Base-by-base conservation (phyloP, 2,329 filamentous ascomycete species). In the Cercospora berteroae region DNA sequence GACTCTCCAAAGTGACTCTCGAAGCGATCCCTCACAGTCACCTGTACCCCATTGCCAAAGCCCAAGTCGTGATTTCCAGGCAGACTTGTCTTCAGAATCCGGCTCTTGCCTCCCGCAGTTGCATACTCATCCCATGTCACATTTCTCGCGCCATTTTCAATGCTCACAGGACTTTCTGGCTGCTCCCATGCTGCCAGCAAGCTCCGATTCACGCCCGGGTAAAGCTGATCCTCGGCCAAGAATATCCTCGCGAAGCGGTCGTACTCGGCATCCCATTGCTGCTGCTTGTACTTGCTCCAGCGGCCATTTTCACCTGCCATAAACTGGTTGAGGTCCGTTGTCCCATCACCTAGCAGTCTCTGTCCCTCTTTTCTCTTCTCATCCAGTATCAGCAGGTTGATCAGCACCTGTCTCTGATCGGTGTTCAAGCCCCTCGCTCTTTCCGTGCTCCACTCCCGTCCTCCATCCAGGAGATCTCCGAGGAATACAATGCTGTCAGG, bases 21-120 rank as follows among this genome's bases (percentile, higher is more conserved):
- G 78, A 98, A 99, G 16, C 95, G 85, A 74, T 95, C 85, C 61
- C 94, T 87, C 36, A 97, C 92, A 0, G 90, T 84, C 8, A 90
- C 77, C 77, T 97, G 92, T 58, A 99, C 89, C 55, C 94, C 91
- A 23, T 88, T 88, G 3, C 92, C 94, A 76, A 98, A 97, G 0
- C 95, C 95, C 48, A 98, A 79, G 77, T 99, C 95, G 77, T 99
- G 95, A 75, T 99, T 99, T 2, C 95, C 95, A 0, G 95, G 95
- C 66, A 99, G 77, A 75, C 90, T 94, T 18, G 91, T 88, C 63
- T 98, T 90, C 63, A 98, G 82, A 79, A 90, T 93, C 66, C 91
- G 86, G 5, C 90, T 89, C 80, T 91, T 94, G 66, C 88, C 88
- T 1, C 83, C 79, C 0, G 85, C 82, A 0, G 88, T 83, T 5